phyloP scores from a whole-genome alignment of 768 basidiomycete species.

The Mycena metata region DNA sequence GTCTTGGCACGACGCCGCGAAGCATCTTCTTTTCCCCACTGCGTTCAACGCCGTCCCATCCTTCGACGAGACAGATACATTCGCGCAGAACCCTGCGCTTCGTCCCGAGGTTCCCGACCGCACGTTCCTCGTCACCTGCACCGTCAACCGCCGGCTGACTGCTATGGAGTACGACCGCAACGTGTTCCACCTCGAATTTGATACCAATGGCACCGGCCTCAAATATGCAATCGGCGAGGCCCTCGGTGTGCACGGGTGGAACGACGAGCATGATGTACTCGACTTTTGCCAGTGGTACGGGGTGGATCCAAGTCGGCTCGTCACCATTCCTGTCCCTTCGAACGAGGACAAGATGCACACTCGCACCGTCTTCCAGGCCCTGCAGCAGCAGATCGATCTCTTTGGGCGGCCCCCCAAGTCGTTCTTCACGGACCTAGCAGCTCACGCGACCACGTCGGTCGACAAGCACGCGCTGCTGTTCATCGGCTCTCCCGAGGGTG shows the following conservation, averaged over 20 bases:
- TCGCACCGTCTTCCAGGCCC: conserved; percentile 92
- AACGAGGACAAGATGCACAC: conserved; percentile 84
- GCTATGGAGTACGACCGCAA: conserved; percentile 97
- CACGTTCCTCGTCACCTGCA: conserved; percentile 94
- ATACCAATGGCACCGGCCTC: conserved; percentile 91
- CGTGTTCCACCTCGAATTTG: conserved; percentile 98
- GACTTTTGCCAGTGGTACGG: conserved; percentile 96
- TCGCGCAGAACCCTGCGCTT: conserved; percentile 74
- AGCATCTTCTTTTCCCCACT: conserved; percentile 89
- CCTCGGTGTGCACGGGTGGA: conserved; percentile 97
- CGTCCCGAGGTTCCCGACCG: conserved; percentile 91
- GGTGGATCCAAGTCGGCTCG: conserved; percentile 80
- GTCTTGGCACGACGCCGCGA: conserved; percentile 89
- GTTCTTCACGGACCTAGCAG: conserved; percentile 91
- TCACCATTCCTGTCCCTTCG: conserved; percentile 83
- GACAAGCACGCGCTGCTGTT: conserved; percentile 90
- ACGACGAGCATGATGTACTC: conserved; percentile 87
- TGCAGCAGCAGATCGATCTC: conserved; percentile 97
- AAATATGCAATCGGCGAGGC: conserved; percentile 98
- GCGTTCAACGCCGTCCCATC: conserved; percentile 71
- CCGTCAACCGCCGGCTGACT: conserved; percentile 94
- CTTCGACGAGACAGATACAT: conserved; percentile 55
- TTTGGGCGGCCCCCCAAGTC: conserved; percentile 97
- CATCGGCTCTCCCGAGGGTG: conserved; percentile 93
- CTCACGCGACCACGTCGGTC: conserved; percentile 74